A percentile compares a stretch with the other conserved stretches of the same genome.
Evolutionary conservation across 2,329 filamentous ascomycete species (phyloP).

Genomic region (Paecilomyces variotii): DNA sequence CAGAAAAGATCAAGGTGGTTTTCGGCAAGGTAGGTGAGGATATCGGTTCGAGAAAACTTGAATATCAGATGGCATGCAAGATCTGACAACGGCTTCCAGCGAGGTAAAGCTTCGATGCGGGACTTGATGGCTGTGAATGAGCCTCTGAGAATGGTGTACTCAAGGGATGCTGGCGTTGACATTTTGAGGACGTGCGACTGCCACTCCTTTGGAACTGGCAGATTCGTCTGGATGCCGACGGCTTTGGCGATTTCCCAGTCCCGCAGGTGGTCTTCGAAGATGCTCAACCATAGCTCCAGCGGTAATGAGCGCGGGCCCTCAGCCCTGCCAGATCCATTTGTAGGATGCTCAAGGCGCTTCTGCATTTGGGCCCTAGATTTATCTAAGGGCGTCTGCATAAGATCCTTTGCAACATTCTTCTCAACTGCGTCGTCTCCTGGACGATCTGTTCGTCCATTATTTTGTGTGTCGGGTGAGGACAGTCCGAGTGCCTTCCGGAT

Average conservation of each 20-base stretch:
- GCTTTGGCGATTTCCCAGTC: conserved; percentile 89
- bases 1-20: conserved; percentile 69
- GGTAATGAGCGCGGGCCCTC: conserved; percentile 47
- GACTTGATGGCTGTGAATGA: conserved; percentile 63
- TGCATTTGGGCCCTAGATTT: conserved; percentile 24
- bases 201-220: conserved; percentile 69
- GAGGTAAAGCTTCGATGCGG: conserved; percentile 60
- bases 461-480: conserved; percentile 7
- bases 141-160: conserved; percentile 74
- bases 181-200: conserved; percentile 54
- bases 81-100: conserved; percentile 66
- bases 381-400: conserved; percentile 39
- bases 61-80: conserved; percentile 83
- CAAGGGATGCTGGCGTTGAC: conserved; percentile 64
- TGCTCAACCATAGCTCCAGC: conserved; percentile 80
- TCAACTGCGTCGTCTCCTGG: background rate
- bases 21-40: conserved; percentile 65
- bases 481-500: conserved; percentile 23
- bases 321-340: conserved; percentile 5
- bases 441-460: background rate
- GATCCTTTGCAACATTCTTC: background rate
- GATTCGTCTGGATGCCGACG: conserved; percentile 69
- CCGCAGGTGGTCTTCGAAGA: conserved; percentile 66
- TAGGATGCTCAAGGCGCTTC: conserved; percentile 13
- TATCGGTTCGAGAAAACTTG: conserved; percentile 75